A percentile compares a stretch with the other conserved stretches of the same genome.
These are phyloP conservation scores for Aphanocladium album DNA, from an alignment of 2,329 filamentous ascomycete genomes.

Conservation along the genomic window DNA sequence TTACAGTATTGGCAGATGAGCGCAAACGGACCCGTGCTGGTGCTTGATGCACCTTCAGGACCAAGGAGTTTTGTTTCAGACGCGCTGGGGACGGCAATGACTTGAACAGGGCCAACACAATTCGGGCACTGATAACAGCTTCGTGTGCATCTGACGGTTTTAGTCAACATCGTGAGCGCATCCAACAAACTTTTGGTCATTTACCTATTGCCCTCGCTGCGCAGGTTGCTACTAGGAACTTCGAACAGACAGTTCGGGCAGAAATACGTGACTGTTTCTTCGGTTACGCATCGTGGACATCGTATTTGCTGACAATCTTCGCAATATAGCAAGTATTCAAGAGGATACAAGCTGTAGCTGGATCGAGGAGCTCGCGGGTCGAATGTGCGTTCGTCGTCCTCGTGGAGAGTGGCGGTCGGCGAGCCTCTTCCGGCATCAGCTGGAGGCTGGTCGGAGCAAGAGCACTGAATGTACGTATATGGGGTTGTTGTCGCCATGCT, in stretches of 20 bases:
- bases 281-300: conserved; percentile 83
- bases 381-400: conserved; percentile 75
- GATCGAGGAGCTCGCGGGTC: conserved; percentile 79
- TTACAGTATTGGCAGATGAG: conserved; percentile 86
- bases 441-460: conserved; percentile 49
- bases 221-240: conserved; percentile 86
- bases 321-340: conserved; percentile 92
- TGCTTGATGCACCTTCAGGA: conserved; percentile 30
- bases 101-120: conserved; percentile 74
- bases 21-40: conserved; percentile 58
- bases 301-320: conserved; percentile 96
- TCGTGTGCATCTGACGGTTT: conserved; percentile 66
- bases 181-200: conserved; percentile 16
- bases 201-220: conserved; percentile 88
- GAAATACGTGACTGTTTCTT: conserved; percentile 93
- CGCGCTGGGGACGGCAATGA: conserved; percentile 62
- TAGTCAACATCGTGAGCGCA: background rate
- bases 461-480: conserved; percentile 64
- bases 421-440: conserved; percentile 28
- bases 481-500: conserved; percentile 49
- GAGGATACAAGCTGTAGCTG: conserved; percentile 86
- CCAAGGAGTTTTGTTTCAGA: conserved; percentile 40
- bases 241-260: conserved; percentile 96
- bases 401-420: conserved; percentile 35
- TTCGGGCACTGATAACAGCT: conserved; percentile 95